Evolutionary conservation across 352 stramenopile genomes (phyloP), one percentile per base, ranked within the genome.

Genomic region (Elongisporangium prolatum): DNA sequence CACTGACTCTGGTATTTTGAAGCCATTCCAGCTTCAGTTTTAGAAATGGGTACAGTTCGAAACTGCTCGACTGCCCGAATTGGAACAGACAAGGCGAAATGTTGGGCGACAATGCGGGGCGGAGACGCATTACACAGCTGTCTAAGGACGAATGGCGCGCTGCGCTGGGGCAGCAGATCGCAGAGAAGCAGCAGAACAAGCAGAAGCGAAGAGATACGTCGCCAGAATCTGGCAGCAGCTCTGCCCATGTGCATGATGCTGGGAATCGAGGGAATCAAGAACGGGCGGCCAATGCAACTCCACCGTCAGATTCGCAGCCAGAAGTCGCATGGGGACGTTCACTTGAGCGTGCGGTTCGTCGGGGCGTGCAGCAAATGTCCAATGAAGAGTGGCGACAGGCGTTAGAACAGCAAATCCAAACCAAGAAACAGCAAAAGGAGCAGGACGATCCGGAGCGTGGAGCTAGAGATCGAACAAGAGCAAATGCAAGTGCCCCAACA

Each of bases 351-450:
- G 22, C 48, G 44, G 73, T 71, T 20, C 55, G 73, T 1, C 73
- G 71, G 0, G 53, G 61, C 3, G 75, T 80, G 37, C 67, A 75
- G 34, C 64, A 72, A 18, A 60, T 86, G 56, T 74, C 73, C 22
- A 58, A 63, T 10, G 62, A 68, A 16, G 54, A 80, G 50, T 84
- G 75, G 75, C 62, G 59, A 10, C 68, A 75, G 25, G 75, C 72
- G 11, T 63, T 86, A 25, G 73, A 81, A 44, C 60, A 72, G 40
- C 75, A 86, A 50, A 83, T 86, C 9, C 64, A 65, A n/a, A 65
- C 78, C 22, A 82, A 82, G 48, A 56, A 74, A 47, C 51, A 71
- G 57, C 63, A 60, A 20, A 56, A 60, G 10, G 4, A 53, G 34
- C 25, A 51, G 37, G 6, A 18, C 4, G 50, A 52, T 34, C n/a